Conservation (phyloP, 345 rosid genomes). For the Clausena lansium region DNA sequence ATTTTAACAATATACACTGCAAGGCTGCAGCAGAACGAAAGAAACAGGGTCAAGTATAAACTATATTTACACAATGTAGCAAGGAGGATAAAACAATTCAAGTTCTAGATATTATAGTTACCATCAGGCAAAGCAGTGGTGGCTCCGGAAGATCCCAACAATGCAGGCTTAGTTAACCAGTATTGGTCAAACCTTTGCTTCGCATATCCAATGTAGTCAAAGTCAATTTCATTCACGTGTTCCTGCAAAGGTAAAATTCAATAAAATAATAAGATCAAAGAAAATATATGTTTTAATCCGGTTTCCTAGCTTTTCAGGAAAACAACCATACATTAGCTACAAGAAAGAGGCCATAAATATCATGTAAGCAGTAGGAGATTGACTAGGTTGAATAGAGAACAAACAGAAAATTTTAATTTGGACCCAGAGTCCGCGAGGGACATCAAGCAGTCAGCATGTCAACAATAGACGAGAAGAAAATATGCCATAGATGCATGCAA, state of each 20-base stretch:
- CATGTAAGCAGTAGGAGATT: background rate
- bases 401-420: background rate
- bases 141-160: slow-evolving; percentile 31
- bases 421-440: background rate
- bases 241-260: slow-evolving; percentile 36
- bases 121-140: slow-evolving; percentile 7
- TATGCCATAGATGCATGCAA: background rate
- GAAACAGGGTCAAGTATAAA: background rate
- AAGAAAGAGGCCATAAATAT: background rate
- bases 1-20: background rate
- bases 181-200: slow-evolving; percentile 60
- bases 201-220: slow-evolving; percentile 64
- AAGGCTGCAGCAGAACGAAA: background rate
- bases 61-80: background rate
- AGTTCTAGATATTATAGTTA: background rate
- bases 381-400: background rate
- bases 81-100: background rate
- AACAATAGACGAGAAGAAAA: background rate
- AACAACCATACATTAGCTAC: background rate
- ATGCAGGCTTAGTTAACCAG: slow-evolving; percentile 40
- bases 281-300: background rate
- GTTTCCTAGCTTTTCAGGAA: background rate
- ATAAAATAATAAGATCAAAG: background rate
- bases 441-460: background rate
- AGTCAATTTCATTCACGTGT: slow-evolving; percentile 60